These are phyloP conservation scores for Fraxinus cuspidata DNA, from an alignment of 257 asterid species.

Conservation along the genomic window DNA sequence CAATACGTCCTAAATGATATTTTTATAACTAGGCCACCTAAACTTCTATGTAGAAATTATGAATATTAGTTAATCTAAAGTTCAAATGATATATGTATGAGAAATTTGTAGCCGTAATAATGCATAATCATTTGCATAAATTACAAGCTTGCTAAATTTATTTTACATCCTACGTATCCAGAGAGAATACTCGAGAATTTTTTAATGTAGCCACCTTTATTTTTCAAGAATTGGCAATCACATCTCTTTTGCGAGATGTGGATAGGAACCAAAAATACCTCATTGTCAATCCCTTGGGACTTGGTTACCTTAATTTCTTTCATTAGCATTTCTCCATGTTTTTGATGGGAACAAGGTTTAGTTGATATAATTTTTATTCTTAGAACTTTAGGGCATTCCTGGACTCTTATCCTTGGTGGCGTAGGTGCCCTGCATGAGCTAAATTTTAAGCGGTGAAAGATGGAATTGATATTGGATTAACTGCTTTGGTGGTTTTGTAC, in stretches of 20 bases:
- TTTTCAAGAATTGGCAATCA: not conserved
- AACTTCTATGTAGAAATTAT: not conserved
- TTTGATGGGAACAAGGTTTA: not conserved
- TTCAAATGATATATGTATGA: not conserved
- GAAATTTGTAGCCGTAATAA: not conserved
- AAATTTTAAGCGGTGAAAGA: not conserved
- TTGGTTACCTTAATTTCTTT: not conserved
- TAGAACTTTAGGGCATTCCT: not conserved
- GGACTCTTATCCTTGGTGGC: not conserved
- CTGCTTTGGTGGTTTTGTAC: slow-evolving; percentile 20
- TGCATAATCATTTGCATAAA: not conserved
- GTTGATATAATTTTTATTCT: not conserved
- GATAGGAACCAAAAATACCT: not conserved
- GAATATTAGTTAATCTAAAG: not conserved
- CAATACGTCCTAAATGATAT: not conserved
- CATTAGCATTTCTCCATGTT: not conserved
- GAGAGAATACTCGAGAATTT: not conserved
- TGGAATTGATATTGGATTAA: not conserved
- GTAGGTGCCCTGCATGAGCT: not conserved
- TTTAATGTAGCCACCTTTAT: too few species aligned
- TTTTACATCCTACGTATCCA: not conserved
- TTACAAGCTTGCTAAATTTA: not conserved
- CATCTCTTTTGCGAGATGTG: not conserved
- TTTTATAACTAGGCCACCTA: not conserved
- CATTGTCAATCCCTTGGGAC: not conserved